Percentiles rank a stretch among this genome's conserved stretches.
phyloP scores from a whole-genome alignment of 345 rosid genomes.

The Eucalyptus dawsonii region DNA sequence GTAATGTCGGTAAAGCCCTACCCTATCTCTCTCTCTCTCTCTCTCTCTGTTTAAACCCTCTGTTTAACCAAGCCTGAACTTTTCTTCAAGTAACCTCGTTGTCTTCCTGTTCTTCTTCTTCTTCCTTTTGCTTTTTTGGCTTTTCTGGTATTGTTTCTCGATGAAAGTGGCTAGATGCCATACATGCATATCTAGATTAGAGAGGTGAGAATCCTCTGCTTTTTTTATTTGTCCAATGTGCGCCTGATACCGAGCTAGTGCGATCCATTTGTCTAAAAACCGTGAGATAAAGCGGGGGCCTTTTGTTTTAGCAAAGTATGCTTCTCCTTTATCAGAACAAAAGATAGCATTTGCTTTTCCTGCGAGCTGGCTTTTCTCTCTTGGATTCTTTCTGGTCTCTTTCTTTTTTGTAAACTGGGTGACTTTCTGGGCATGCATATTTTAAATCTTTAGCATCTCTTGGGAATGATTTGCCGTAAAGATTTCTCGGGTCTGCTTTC shows the following conservation, averaged over 20 bases:
- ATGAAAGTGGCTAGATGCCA: not conserved
- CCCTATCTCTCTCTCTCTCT: not conserved
- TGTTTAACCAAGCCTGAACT: not conserved
- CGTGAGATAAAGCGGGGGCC: not conserved
- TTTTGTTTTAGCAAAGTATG: not conserved
- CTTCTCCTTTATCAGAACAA: constrained; percentile 3
- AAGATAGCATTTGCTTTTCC: constrained; percentile 13
- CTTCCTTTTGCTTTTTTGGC: not conserved
- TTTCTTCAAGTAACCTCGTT: not conserved
- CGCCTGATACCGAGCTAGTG: not conserved
- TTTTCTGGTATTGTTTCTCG: not conserved
- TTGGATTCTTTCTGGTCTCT: constrained; percentile 15
- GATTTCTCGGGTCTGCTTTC: not conserved
- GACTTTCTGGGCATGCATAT: not conserved
- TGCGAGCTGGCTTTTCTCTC: constrained; percentile 1
- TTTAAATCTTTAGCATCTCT: not conserved
- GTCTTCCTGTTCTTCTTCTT: not conserved
- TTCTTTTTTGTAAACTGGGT: not conserved
- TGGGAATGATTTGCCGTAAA: not conserved
- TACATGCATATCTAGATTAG: not conserved
- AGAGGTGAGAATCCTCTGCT: not conserved
- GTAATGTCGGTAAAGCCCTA: not conserved
- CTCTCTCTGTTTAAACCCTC: not conserved
- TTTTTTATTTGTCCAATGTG: not conserved
- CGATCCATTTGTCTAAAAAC: not conserved